Conservation (phyloP, 2,329 filamentous ascomycete genomes). For the Diplodia intermedia region DNA sequence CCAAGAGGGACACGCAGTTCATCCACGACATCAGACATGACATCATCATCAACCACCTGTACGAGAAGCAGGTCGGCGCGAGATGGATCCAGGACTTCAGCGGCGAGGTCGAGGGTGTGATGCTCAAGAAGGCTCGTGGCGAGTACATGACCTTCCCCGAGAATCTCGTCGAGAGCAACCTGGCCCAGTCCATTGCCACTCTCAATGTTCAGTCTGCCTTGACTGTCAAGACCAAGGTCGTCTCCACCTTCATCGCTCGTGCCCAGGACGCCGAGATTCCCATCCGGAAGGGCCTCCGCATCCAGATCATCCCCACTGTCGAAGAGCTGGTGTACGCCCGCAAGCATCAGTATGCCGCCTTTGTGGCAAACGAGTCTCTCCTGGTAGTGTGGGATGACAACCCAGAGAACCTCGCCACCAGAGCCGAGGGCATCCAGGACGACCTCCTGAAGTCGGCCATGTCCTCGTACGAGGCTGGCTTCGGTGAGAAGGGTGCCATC, state of each 20-base stretch:
- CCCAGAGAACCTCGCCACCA: constrained; percentile 70
- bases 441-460: constrained; percentile 81
- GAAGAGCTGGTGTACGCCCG: constrained; percentile 73
- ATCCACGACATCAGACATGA: constrained; percentile 31
- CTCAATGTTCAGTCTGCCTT: constrained; percentile 31
- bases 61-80: constrained; percentile 25
- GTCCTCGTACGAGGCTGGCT: constrained; percentile 65
- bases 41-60: constrained; percentile 31
- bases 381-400: constrained; percentile 86
- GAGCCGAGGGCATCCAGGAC: constrained; percentile 75
- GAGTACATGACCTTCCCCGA: constrained; percentile 30
- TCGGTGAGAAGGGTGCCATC: constrained; percentile 56
- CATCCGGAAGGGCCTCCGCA: constrained; percentile 75
- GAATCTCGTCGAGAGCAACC: constrained; percentile 2
- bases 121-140: constrained; percentile 29
- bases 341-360: constrained; percentile 82
- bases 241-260: constrained; percentile 27
- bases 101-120: constrained; percentile 22
- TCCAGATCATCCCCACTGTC: constrained; percentile 76
- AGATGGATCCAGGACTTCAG: constrained; percentile 31
- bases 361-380: constrained; percentile 73
- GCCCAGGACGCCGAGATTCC: constrained; percentile 67
- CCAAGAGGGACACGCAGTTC: constrained; percentile 22
- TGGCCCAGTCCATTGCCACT: constrained; percentile 28
- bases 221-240: constrained; percentile 29